A percentile compares a stretch with the other conserved stretches of the same genome.
phyloP scores from a whole-genome alignment of 2,329 filamentous ascomycete genomes.

The Penicillium brevicompactum region DNA sequence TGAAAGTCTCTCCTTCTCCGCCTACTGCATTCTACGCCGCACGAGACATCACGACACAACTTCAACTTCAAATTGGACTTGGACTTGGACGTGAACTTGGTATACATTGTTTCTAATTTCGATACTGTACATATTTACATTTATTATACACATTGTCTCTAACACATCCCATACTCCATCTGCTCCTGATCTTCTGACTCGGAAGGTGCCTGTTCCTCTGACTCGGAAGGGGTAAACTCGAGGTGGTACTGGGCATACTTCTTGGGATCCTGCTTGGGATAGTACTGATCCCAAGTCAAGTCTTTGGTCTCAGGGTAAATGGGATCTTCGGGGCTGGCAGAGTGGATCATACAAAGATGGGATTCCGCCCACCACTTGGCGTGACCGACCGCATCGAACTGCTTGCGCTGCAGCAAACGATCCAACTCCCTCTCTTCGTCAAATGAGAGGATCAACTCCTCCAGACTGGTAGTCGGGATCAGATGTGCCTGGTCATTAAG shows the following conservation, averaged over 20 bases:
- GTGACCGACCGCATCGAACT: slow-evolving; percentile 5
- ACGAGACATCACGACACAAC: slow-evolving; percentile 6
- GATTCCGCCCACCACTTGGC: slow-evolving; percentile 13
- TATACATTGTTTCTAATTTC: not conserved
- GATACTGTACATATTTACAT: slow-evolving; percentile 8
- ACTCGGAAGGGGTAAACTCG: slow-evolving; percentile 5
- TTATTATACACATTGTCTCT: slow-evolving; percentile 4
- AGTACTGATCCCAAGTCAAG: slow-evolving; percentile 13
- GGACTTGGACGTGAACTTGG: too few species aligned
- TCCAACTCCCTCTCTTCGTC: slow-evolving; percentile 28
- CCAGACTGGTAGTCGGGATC: slow-evolving; percentile 4
- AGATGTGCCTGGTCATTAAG: not conserved
- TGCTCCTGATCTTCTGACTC: slow-evolving; percentile 3
- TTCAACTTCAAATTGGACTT: too few species aligned
- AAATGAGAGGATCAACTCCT: slow-evolving; percentile 16
- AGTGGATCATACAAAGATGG: not conserved
- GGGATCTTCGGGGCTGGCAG: slow-evolving; percentile 8
- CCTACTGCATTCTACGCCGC: slow-evolving; percentile 11
- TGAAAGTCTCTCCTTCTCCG: slow-evolving; percentile 25
- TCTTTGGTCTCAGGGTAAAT: slow-evolving; percentile 5
- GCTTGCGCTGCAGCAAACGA: slow-evolving; percentile 8
- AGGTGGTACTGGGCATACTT: not conserved
- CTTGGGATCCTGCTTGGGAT: slow-evolving; percentile 2
- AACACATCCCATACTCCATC: not conserved
- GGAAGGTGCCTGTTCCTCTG: not conserved